phyloP scores from a whole-genome alignment of 73 alveolate genomes.

The Symbiodinium pilosum region DNA sequence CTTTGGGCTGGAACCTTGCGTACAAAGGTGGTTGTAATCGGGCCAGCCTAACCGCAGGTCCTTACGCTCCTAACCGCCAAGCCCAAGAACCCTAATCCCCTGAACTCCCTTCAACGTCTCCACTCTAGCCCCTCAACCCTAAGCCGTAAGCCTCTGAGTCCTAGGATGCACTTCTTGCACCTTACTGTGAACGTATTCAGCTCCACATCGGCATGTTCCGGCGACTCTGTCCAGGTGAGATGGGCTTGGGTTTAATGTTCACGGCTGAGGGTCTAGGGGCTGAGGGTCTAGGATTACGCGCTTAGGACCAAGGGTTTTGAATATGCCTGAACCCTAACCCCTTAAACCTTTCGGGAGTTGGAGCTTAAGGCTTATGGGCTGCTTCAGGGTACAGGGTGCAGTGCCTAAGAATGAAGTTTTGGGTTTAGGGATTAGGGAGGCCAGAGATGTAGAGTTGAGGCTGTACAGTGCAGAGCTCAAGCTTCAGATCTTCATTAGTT shows the following conservation, averaged over 20 bases:
- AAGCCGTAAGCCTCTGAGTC: too few relatives aligned
- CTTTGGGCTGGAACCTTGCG: too few relatives aligned
- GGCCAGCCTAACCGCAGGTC: too few relatives aligned
- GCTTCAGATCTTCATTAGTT: too few relatives aligned
- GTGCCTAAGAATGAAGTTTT: neutral
- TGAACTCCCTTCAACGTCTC: too few relatives aligned
- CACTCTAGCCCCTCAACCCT: too few relatives aligned
- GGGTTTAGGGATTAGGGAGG: neutral
- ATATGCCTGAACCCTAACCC: neutral
- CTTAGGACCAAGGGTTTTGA: neutral
- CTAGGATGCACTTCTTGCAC: constrained; percentile 15
- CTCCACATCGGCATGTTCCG: constrained; percentile 81
- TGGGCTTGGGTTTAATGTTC: neutral
- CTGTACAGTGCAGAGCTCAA: too few relatives aligned
- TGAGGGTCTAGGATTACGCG: neutral
- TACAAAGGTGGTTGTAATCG: too few relatives aligned
- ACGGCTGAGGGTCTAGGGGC: neutral
- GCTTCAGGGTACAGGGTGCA: too few relatives aligned
- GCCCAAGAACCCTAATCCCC: too few relatives aligned
- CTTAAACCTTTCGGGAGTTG: neutral
- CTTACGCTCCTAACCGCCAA: too few relatives aligned
- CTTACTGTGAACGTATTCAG: constrained; percentile 54
- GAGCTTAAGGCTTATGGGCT: neutral
- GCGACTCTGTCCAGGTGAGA: constrained; percentile 33
- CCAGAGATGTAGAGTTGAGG: too few relatives aligned